Percentiles rank a stretch among this genome's conserved stretches.
phyloP scores from a whole-genome alignment of 2,329 filamentous ascomycete species.

The Exophiala sp. region DNA sequence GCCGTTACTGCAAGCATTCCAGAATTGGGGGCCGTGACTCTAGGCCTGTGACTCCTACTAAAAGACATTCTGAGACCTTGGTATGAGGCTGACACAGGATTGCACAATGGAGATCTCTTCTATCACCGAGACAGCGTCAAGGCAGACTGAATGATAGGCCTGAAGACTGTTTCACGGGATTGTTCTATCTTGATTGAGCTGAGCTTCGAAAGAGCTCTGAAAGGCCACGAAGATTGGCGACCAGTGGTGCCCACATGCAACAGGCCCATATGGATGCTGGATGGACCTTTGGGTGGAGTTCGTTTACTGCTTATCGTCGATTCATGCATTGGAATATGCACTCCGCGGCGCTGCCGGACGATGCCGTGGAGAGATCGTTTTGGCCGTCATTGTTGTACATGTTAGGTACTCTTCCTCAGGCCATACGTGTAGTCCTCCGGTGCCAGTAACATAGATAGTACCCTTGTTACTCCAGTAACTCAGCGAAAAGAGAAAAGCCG shows the following conservation, averaged over 20 bases:
- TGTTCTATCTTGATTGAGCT: background rate
- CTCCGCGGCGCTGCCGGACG: background rate
- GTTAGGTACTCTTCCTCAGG: too few relatives aligned
- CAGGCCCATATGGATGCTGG: background rate
- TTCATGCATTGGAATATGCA: background rate
- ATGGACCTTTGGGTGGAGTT: background rate
- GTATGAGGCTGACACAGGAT: background rate
- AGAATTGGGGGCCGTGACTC: background rate
- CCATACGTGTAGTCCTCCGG: too few relatives aligned
- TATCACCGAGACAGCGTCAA: background rate
- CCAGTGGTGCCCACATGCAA: background rate
- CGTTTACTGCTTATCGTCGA: background rate
- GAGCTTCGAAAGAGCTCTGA: background rate
- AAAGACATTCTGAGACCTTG: background rate
- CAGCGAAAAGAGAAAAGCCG: too few relatives aligned
- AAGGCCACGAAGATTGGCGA: background rate
- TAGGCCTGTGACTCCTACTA: too few relatives aligned
- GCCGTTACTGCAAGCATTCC: background rate
- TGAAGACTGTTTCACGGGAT: slow-evolving; percentile 16
- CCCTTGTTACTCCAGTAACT: too few relatives aligned
- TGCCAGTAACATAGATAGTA: too few relatives aligned
- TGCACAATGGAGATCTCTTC: background rate
- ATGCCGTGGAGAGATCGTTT: too few relatives aligned
- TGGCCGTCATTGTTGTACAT: too few relatives aligned
- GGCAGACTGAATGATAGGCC: background rate